Conservation (phyloP, 495 filamentous ascomycete species). For the Lichina pygmaea region DNA sequence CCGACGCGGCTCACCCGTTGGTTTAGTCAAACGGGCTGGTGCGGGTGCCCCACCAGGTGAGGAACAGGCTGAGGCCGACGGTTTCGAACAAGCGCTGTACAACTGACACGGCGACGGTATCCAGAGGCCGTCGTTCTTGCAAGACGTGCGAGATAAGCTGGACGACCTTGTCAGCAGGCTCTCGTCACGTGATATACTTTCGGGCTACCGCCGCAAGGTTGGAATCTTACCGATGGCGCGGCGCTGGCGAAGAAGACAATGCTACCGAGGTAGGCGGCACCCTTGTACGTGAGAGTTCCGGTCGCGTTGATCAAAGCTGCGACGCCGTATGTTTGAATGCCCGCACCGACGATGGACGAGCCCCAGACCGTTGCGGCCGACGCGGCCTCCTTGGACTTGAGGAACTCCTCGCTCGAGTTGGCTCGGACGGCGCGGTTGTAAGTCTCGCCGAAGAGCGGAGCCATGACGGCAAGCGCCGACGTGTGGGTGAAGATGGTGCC, state of each 20-base stretch:
- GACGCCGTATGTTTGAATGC: constrained; percentile 79
- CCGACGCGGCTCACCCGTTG: not conserved
- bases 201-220: not conserved
- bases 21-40: constrained; percentile 54
- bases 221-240: constrained; percentile 51
- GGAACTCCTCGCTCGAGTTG: constrained; percentile 89
- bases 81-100: constrained; percentile 75
- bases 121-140: constrained; percentile 71
- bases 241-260: constrained; percentile 80
- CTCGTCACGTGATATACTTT: not conserved
- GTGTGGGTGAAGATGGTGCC: constrained; percentile 89
- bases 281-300: constrained; percentile 83
- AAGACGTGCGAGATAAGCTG: constrained; percentile 70
- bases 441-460: constrained; percentile 79
- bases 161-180: not conserved
- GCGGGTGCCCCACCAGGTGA: constrained; percentile 93
- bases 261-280: constrained; percentile 74
- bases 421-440: constrained; percentile 79
- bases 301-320: constrained; percentile 90
- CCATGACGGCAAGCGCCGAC: constrained; percentile 51
- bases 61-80: constrained; percentile 67
- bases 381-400: constrained; percentile 75
- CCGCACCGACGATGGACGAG: constrained; percentile 66
- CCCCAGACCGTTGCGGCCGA: constrained; percentile 75
- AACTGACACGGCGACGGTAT: constrained; percentile 65